Conservation (phyloP, 2,329 filamentous ascomycete genomes). For the Aphanocladium album region DNA sequence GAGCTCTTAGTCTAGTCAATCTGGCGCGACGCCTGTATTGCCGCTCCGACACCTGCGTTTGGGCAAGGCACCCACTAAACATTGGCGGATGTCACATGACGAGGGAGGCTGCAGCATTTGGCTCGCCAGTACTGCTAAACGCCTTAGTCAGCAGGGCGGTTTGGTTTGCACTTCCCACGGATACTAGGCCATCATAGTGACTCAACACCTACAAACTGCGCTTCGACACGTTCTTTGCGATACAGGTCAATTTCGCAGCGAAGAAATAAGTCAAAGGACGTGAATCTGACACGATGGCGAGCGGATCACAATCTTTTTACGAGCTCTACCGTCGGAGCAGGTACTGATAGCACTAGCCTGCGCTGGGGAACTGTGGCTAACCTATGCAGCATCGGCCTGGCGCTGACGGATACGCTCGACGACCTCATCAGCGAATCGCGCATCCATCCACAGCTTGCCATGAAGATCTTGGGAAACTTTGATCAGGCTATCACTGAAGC, state of each 20-base stretch:
- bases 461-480: slow-evolving; percentile 96
- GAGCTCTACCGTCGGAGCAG: slow-evolving; percentile 98
- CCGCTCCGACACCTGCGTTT: slow-evolving; percentile 6
- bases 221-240: slow-evolving; percentile 7
- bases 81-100: slow-evolving; percentile 12
- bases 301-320: slow-evolving; percentile 61
- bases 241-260: neutral
- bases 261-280: neutral
- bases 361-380: slow-evolving; percentile 22
- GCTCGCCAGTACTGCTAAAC: neutral
- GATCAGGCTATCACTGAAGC: slow-evolving; percentile 90
- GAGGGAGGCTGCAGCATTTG: neutral
- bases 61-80: slow-evolving; percentile 7
- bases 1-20: slow-evolving; percentile 16
- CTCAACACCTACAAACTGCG: neutral
- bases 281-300: slow-evolving; percentile 36
- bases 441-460: slow-evolving; percentile 96
- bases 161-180: neutral
- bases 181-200: neutral
- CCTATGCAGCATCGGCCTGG: slow-evolving; percentile 74
- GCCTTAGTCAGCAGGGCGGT: slow-evolving; percentile 2
- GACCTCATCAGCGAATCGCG: slow-evolving; percentile 90
- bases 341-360: slow-evolving; percentile 47
- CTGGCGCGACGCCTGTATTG: slow-evolving; percentile 18
- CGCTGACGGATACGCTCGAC: slow-evolving; percentile 94